These are phyloP conservation scores for Didymella pinodella DNA, from an alignment of 2,329 filamentous ascomycete genomes.

Conservation along the genomic window DNA sequence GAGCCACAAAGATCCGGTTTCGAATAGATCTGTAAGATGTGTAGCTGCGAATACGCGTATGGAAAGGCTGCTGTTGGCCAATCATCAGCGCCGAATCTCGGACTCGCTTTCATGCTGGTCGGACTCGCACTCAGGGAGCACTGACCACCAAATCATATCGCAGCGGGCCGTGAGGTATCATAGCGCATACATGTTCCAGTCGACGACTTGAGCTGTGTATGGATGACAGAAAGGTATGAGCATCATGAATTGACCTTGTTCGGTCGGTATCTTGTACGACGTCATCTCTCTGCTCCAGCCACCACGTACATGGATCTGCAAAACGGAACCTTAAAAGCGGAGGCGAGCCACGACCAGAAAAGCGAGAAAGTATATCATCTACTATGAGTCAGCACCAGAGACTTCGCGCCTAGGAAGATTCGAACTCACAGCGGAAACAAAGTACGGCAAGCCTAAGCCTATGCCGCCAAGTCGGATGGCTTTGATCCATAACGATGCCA, in stretches of 20 bases:
- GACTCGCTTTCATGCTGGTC: not conserved
- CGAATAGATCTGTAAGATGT: not conserved
- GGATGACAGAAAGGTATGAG: too few relatives aligned
- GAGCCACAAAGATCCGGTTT: slow-evolving; percentile 6
- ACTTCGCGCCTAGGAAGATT: not conserved
- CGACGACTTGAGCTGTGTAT: too few relatives aligned
- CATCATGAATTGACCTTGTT: too few relatives aligned
- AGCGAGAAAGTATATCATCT: not conserved
- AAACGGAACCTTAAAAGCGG: not conserved
- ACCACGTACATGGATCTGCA: too few relatives aligned
- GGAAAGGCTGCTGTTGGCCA: not conserved
- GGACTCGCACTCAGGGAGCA: too few relatives aligned
- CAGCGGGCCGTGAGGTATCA: too few relatives aligned
- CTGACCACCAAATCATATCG: too few relatives aligned
- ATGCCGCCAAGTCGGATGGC: slow-evolving; percentile 46
- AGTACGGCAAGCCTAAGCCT: slow-evolving; percentile 47
- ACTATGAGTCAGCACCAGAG: not conserved
- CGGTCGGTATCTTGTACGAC: too few relatives aligned
- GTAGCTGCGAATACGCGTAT: not conserved
- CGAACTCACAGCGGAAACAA: slow-evolving; percentile 19
- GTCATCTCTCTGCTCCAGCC: too few relatives aligned
- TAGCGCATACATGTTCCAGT: too few relatives aligned
- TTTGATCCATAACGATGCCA: slow-evolving; percentile 49
- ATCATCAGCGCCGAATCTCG: not conserved
- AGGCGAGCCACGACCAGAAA: not conserved